These are phyloP conservation scores for Closterium sp. DNA, from an alignment of 139 green algal genomes.

Conservation along the genomic window DNA sequence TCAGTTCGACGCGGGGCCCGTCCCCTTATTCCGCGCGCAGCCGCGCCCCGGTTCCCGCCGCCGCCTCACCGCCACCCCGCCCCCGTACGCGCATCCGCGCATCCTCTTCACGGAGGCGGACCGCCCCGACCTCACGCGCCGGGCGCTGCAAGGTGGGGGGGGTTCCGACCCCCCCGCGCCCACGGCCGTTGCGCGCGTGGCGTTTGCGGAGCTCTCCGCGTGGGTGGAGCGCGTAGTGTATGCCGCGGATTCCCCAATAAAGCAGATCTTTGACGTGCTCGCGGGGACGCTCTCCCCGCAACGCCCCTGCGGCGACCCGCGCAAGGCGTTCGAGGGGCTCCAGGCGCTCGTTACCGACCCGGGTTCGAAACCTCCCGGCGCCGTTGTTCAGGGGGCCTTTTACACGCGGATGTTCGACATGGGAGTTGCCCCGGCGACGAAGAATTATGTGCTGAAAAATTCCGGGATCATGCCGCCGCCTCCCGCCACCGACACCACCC, in stretches of 20 bases:
- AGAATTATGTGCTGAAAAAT: background rate
- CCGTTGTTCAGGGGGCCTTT: background rate
- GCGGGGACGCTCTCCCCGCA: background rate
- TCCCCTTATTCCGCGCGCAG: too few species aligned
- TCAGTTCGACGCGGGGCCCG: too few species aligned
- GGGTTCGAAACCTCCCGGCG: too few species aligned
- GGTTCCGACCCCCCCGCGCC: too few species aligned
- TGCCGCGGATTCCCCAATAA: too few species aligned
- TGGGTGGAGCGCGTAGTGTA: too few species aligned
- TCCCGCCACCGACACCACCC: background rate
- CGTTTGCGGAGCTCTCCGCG: too few species aligned
- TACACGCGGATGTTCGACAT: background rate
- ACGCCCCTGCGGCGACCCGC: background rate
- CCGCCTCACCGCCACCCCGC: background rate
- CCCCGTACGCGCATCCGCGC: background rate
- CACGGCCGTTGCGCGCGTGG: too few species aligned
- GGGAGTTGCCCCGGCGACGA: background rate
- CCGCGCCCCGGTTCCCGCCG: background rate
- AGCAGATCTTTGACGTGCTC: too few species aligned
- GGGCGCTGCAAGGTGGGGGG: too few species aligned
- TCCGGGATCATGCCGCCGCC: background rate
- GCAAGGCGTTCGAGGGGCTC: background rate
- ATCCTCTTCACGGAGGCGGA: background rate
- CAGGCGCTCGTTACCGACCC: too few species aligned
- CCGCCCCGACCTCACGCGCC: conserved; percentile 2